Conservation (phyloP, 2,329 filamentous ascomycete genomes). For the Stromatinia cepivora region DNA sequence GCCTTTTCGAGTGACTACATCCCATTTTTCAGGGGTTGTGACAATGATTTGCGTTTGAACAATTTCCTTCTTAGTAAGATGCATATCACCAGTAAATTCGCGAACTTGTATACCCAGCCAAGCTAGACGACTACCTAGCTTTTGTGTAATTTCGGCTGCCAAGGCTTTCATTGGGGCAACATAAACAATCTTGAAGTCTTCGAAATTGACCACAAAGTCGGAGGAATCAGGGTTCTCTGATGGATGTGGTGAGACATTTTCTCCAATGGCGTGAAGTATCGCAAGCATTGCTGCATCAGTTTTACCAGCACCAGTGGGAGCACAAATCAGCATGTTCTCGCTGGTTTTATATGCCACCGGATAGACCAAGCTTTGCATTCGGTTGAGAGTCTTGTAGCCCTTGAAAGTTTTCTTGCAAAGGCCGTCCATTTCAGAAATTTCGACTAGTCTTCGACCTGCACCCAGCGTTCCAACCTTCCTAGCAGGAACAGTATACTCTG, state of each 20-base stretch:
- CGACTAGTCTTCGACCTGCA: slow-evolving; percentile 70
- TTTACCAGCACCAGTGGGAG: slow-evolving; percentile 97
- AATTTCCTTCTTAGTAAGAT: slow-evolving; percentile 94
- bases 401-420: slow-evolving; percentile 90
- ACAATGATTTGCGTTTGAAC: slow-evolving; percentile 97
- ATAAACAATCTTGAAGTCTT: slow-evolving; percentile 98
- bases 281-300: slow-evolving; percentile 98
- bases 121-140: slow-evolving; percentile 84
- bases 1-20: slow-evolving; percentile 94
- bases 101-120: slow-evolving; percentile 93
- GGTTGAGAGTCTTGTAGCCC: slow-evolving; percentile 89
- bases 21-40: slow-evolving; percentile 98
- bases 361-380: slow-evolving; percentile 97
- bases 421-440: slow-evolving; percentile 81
- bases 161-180: slow-evolving; percentile 99
- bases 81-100: slow-evolving; percentile 98
- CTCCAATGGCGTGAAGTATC: slow-evolving; percentile 84
- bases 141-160: slow-evolving; percentile 93
- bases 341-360: slow-evolving; percentile 93
- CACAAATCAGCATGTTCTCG: slow-evolving; percentile 98
- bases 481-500: slow-evolving; percentile 86
- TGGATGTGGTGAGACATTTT: slow-evolving; percentile 80
- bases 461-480: slow-evolving; percentile 73
- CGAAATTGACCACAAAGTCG: slow-evolving; percentile 78
- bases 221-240: slow-evolving; percentile 69